These are phyloP conservation scores for Globisporangium barbulae DNA, from an alignment of 352 stramenopile genomes.

Conservation along the genomic window DNA sequence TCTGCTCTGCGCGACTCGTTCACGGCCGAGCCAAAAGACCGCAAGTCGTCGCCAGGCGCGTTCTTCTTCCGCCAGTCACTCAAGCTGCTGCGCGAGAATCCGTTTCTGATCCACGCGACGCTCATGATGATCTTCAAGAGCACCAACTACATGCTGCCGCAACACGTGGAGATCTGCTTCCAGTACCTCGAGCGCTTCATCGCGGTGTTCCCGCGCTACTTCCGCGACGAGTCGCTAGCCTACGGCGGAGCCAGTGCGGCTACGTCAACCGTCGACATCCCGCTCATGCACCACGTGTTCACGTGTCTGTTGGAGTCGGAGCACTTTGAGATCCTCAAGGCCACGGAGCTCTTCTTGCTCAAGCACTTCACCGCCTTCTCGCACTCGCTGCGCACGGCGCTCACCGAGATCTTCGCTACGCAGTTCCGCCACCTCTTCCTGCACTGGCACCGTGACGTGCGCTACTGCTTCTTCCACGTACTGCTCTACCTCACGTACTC, in stretches of 20 bases:
- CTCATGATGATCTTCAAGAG: slow-evolving; percentile 53
- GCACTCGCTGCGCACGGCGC: slow-evolving; percentile 44
- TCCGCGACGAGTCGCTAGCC: slow-evolving; percentile 29
- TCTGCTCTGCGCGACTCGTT: slow-evolving; percentile 34
- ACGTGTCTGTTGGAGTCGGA: slow-evolving; percentile 59
- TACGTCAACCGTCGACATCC: slow-evolving; percentile 26
- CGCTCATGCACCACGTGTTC: slow-evolving; percentile 50
- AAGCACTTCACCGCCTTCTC: slow-evolving; percentile 57
- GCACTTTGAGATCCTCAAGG: slow-evolving; percentile 72
- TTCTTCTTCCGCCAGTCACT: slow-evolving; percentile 62
- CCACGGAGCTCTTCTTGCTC: slow-evolving; percentile 63
- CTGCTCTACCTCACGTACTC: slow-evolving; percentile 79
- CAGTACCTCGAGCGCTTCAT: slow-evolving; percentile 63
- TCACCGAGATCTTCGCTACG: slow-evolving; percentile 43
- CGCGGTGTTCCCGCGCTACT: slow-evolving; percentile 57
- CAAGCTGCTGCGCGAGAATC: slow-evolving; percentile 47
- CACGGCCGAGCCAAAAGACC: slow-evolving; percentile 24
- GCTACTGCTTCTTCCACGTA: slow-evolving; percentile 81
- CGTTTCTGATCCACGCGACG: slow-evolving; percentile 49
- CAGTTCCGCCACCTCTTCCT: slow-evolving; percentile 69
- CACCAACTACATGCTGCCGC: slow-evolving; percentile 67
- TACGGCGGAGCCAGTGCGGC: slow-evolving; percentile 7
- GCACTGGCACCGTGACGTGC: slow-evolving; percentile 83
- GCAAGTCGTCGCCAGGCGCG: slow-evolving; percentile 20
- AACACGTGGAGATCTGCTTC: slow-evolving; percentile 69